phyloP scores from a whole-genome alignment of 176 grass and related monocot species.

The Phyllostachys edulis region DNA sequence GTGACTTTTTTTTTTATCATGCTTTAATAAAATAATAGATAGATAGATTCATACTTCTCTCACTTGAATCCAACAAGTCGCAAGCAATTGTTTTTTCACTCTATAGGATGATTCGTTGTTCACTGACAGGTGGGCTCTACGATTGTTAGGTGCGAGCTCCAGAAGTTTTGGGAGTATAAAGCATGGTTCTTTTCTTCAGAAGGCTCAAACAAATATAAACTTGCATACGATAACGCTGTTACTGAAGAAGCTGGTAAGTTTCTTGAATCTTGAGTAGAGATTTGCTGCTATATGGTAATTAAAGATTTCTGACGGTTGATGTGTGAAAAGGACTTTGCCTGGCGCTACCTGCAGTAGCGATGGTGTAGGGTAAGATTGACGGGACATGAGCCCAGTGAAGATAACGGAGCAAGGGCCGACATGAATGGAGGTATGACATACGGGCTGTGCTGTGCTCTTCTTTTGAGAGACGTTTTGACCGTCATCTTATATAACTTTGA shows the following conservation, averaged over 20 bases:
- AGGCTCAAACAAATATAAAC: too few relatives aligned
- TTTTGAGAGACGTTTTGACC: too few relatives aligned
- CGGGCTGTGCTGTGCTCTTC: too few relatives aligned
- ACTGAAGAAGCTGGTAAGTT: too few relatives aligned
- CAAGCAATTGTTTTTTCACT: background rate
- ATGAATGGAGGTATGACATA: background rate
- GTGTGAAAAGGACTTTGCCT: background rate
- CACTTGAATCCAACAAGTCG: background rate
- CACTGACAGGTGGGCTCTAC: background rate
- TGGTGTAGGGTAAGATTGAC: background rate
- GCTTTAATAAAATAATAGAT: too few relatives aligned
- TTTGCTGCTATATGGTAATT: background rate
- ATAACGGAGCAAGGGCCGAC: background rate
- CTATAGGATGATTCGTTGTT: background rate
- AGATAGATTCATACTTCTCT: too few relatives aligned
- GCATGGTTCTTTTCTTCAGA: too few relatives aligned
- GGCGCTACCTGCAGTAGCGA: background rate
- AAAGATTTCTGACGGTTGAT: background rate
- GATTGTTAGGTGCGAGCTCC: too few relatives aligned
- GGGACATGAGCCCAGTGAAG: background rate
- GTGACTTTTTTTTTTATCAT: too few relatives aligned
- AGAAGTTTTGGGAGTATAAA: too few relatives aligned
- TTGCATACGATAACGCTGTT: too few relatives aligned
- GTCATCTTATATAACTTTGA: too few relatives aligned
- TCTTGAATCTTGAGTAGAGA: background rate